phyloP scores from a whole-genome alignment of 1,284 basidiomycete genomes.

The Ganoderma meredithae region DNA sequence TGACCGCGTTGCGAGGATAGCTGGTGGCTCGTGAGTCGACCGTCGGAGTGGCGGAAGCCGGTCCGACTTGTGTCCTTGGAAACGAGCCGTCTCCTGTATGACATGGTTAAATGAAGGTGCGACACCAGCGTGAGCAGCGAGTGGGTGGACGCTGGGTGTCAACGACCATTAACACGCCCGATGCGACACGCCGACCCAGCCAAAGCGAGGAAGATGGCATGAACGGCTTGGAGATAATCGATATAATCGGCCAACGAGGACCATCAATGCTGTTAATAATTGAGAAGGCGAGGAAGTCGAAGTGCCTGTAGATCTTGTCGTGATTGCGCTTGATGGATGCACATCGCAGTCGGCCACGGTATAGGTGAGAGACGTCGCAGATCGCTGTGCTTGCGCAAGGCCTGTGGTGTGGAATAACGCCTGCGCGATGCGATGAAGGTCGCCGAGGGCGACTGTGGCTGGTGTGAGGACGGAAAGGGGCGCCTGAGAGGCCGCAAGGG shows the following conservation, averaged over 20 bases:
- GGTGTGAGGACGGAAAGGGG: conserved; percentile 1
- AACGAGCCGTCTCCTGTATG: neutral
- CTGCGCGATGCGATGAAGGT: neutral
- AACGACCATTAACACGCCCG: neutral
- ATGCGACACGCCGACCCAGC: neutral
- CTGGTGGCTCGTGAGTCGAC: neutral
- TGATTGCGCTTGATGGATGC: conserved; percentile 32
- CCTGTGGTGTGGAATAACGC: neutral
- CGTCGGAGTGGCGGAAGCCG: neutral
- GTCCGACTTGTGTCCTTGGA: conserved; percentile 2
- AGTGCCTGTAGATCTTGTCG: conserved; percentile 32
- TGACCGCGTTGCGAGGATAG: neutral
- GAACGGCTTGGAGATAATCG: neutral
- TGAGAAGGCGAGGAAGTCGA: conserved; percentile 6
- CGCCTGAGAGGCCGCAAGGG: neutral
- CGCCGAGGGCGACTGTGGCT: neutral
- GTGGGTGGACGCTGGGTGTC: neutral
- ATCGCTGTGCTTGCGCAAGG: conserved; percentile 19
- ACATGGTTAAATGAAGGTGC: neutral
- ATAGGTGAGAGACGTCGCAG: conserved; percentile 16
- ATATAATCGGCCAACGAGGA: too few species aligned
- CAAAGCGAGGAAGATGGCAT: neutral
- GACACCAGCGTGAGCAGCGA: neutral
- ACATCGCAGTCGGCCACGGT: neutral
- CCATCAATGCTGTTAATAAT: too few species aligned